Evolutionary conservation across 2,329 filamentous ascomycete species (phyloP).

Genomic region (Alternaria hordeiaustralica): DNA sequence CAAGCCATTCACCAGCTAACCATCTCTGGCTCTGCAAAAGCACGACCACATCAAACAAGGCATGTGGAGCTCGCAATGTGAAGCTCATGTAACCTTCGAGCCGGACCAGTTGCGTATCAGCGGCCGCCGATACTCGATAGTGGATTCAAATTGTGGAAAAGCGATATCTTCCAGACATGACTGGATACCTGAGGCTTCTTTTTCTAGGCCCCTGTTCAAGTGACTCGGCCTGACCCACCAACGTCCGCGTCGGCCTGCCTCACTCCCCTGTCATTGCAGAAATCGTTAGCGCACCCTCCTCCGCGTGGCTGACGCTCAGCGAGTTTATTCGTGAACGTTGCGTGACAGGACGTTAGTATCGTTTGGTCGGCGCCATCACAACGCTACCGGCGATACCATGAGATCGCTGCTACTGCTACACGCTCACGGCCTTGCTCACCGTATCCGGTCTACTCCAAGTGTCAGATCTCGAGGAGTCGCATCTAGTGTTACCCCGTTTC

Average conservation of each 20-base stretch:
- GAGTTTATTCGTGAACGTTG: constrained; percentile 31
- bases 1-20: constrained; percentile 15
- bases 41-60: constrained; percentile 21
- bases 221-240: constrained; percentile 30
- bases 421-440: constrained; percentile 10
- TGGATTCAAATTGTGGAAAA: constrained; percentile 18
- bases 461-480: constrained; percentile 6
- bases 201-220: constrained; percentile 24
- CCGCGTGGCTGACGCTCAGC: constrained; percentile 24
- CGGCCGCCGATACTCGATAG: constrained; percentile 11
- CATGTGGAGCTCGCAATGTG: constrained; percentile 28
- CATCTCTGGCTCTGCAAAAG: constrained; percentile 18
- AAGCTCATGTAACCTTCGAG: constrained; percentile 20
- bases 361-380: constrained; percentile 17
- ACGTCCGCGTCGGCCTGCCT: constrained; percentile 42
- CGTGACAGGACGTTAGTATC: constrained; percentile 26
- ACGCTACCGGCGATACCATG: constrained; percentile 23
- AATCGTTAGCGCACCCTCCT: constrained; percentile 26
- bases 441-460: constrained; percentile 9
- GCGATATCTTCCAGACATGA: constrained; percentile 21
- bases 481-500: background rate
- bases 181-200: constrained; percentile 23
- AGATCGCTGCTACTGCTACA: constrained; percentile 4
- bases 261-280: constrained; percentile 24
- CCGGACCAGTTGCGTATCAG: constrained; percentile 20